These are phyloP conservation scores for Ustilago loliicola DNA, from an alignment of 1,284 basidiomycete species.

Conservation along the genomic window DNA sequence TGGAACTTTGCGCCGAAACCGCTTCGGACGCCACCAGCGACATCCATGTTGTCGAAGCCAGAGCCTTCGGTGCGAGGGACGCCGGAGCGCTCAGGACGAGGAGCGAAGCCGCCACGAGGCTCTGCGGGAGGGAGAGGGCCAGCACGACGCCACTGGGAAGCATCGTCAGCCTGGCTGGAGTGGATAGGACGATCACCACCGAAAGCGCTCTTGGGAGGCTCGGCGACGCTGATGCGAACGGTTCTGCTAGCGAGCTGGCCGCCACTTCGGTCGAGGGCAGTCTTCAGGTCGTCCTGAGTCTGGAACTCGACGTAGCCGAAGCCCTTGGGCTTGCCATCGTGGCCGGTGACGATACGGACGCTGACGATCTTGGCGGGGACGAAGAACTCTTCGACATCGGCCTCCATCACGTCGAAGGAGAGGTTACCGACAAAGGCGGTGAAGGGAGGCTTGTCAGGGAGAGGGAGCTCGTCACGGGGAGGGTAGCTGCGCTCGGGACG, in stretches of 20 bases:
- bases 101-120: slow-evolving; percentile 51
- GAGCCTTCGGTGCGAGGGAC: slow-evolving; percentile 38
- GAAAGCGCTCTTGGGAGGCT: slow-evolving; percentile 76
- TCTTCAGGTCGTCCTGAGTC: slow-evolving; percentile 84
- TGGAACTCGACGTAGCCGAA: slow-evolving; percentile 98
- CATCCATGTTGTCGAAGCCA: slow-evolving; percentile 68
- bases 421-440: slow-evolving; percentile 97
- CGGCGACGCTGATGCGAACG: slow-evolving; percentile 92
- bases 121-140: slow-evolving; percentile 77
- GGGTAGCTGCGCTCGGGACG: slow-evolving; percentile 52
- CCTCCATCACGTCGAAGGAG: slow-evolving; percentile 89
- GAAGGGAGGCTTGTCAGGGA: slow-evolving; percentile 94
- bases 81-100: slow-evolving; percentile 49
- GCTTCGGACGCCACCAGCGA: slow-evolving; percentile 59
- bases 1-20: slow-evolving; percentile 67
- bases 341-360: slow-evolving; percentile 91
- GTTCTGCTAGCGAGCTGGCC: slow-evolving; percentile 79
- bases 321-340: slow-evolving; percentile 89
- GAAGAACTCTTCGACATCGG: slow-evolving; percentile 82
- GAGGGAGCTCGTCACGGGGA: slow-evolving; percentile 87
- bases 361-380: slow-evolving; percentile 75
- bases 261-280: slow-evolving; percentile 73
- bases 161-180: slow-evolving; percentile 72
- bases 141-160: slow-evolving; percentile 84
- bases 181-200: slow-evolving; percentile 45